Percentiles rank a stretch among this genome's conserved stretches.
These are phyloP conservation scores for Aureobasidium sp. DNA, from an alignment of 2,329 filamentous ascomycete species.

Conservation along the genomic window DNA sequence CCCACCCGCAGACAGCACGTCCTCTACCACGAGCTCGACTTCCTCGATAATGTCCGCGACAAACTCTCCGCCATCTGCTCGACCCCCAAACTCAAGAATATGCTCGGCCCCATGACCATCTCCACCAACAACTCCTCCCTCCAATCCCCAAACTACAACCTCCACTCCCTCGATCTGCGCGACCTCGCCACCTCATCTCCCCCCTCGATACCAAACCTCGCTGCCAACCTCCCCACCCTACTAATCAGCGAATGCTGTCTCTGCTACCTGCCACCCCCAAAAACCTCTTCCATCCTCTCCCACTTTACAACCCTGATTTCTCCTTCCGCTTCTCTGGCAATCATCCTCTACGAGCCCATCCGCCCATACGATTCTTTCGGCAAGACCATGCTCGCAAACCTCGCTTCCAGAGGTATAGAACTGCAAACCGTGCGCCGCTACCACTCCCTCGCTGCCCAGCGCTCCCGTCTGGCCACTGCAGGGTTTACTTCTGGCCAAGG, in stretches of 20 bases:
- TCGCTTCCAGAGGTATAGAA: conserved; percentile 71
- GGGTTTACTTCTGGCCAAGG: conserved; percentile 56
- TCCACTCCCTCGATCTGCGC: conserved; percentile 61
- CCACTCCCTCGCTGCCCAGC: conserved; percentile 61
- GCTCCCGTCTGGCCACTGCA: conserved; percentile 55
- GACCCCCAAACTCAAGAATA: conserved; percentile 21
- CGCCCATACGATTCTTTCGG: conserved; percentile 80
- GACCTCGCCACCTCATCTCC: conserved; percentile 38
- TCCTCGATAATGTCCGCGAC: conserved; percentile 61
- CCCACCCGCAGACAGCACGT: conserved; percentile 41
- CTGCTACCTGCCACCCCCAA: conserved; percentile 64
- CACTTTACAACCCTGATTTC: conserved; percentile 32
- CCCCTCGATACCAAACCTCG: conserved; percentile 38
- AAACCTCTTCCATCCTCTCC: conserved; percentile 56
- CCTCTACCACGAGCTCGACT: conserved; percentile 89
- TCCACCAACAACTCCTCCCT: conserved; percentile 37
- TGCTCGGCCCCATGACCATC: conserved; percentile 19
- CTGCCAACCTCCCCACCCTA: conserved; percentile 63
- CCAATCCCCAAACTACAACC: conserved; percentile 45
- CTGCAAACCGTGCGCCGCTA: conserved; percentile 78
- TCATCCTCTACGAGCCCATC: conserved; percentile 86
- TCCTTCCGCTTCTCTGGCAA: conserved; percentile 42
- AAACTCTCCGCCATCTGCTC: conserved; percentile 49
- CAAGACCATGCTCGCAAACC: conserved; percentile 83
- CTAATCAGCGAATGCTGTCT: conserved; percentile 93